Percentiles rank a stretch among this genome's conserved stretches.
Conservation (phyloP, 495 filamentous ascomycete species). For the Sabuloglossum arenarium region DNA sequence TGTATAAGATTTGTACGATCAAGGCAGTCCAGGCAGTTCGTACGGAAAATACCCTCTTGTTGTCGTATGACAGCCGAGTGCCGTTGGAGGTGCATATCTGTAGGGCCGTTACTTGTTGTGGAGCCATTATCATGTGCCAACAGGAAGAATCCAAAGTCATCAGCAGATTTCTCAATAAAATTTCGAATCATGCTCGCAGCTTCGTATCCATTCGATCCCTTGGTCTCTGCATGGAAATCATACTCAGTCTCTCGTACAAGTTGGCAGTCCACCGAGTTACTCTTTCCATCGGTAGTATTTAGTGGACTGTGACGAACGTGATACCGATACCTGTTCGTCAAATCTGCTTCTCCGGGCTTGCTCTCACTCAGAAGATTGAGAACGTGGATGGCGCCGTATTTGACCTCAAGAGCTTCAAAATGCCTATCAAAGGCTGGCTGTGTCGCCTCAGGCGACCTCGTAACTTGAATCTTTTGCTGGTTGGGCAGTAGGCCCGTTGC, state of each 20-base stretch:
- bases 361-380: conserved; percentile 80
- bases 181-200: conserved; percentile 58
- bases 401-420: conserved; percentile 59
- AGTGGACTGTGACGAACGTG: conserved; percentile 53
- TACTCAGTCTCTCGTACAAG: conserved; percentile 65
- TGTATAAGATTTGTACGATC: conserved; percentile 94
- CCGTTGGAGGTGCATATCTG: background rate
- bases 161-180: conserved; percentile 51
- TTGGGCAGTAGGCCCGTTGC: conserved; percentile 66
- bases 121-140: conserved; percentile 43
- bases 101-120: background rate
- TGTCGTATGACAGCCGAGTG: conserved; percentile 54
- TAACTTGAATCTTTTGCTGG: conserved; percentile 87
- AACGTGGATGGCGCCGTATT: conserved; percentile 77
- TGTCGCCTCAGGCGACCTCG: conserved; percentile 72
- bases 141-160: conserved; percentile 78
- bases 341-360: conserved; percentile 62
- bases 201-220: conserved; percentile 70
- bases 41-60: conserved; percentile 86
- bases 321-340: conserved; percentile 55
- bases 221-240: conserved; percentile 89
- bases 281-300: conserved; percentile 23
- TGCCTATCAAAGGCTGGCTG: conserved; percentile 93
- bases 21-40: conserved; percentile 89
- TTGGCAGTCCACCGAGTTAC: conserved; percentile 34